Evolutionary conservation across 352 stramenopile species (phyloP), one percentile per base, ranked within the genome.

Genomic region (Phytophthora macrochlamydospora): DNA sequence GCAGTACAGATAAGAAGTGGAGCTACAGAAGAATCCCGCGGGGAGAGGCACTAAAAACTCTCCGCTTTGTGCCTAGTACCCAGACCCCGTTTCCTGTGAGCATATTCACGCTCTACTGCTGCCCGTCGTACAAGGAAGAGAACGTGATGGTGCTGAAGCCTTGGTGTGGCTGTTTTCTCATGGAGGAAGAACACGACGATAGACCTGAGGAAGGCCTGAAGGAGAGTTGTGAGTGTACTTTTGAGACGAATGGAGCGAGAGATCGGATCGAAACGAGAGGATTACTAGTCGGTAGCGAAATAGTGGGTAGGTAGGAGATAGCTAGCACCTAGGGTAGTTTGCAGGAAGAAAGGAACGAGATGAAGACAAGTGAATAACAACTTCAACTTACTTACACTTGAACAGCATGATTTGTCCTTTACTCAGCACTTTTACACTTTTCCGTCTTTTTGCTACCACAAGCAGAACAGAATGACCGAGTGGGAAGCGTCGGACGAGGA

Each of bases 401-500:
- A 24, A 24, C 18, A 24, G 18, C 18, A 24, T 0, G 18, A 24
- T 24, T 24, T 24, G 18, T 24, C 8, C 38, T 45, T 4, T 3
- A 24, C 38, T 13, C 37, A 43, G 37, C 8, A 45, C 38, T 45
- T 45, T 3, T 24, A 45, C 7, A 43, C 37, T 1, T 43, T 43
- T 12, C 37, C 37, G 12, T 45, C 18, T 24, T 24, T 24, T 24
- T 24, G 18, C 18, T 24, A 0, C 18, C 18, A 24, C 18, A 24
- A 24, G 18, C 18, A 24, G n/a, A 56, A 56, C n/a, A 11, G 51
- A 44, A 37, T 44, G 30, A 43, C 40, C 7, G 50, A 68, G 44
- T 75, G 66, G 70, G 73, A 66, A 56, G 59, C 67, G 44, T 76
- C 73, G 51, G 75, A 87, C 24, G 80, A 90, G 31, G 87, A 95